phyloP scores from a whole-genome alignment of 805 yeast genomes.

The Soucietia sequanensis region DNA sequence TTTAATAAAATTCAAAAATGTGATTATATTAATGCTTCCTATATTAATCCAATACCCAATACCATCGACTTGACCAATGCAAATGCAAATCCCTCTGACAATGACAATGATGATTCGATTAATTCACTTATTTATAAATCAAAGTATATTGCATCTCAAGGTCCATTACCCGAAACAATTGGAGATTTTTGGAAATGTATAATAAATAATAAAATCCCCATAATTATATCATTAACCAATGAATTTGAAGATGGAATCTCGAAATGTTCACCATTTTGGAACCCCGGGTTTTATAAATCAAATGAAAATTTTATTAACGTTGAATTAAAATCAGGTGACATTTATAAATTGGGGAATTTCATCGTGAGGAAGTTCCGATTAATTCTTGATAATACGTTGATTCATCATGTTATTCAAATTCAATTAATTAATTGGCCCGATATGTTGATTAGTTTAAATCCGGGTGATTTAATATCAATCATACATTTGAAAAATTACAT shows the following conservation, averaged over 20 bases:
- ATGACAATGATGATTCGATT: background rate
- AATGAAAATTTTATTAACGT: conserved; percentile 23
- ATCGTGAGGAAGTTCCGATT: conserved; percentile 46
- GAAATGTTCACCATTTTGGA: conserved; percentile 83
- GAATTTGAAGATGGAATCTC: conserved; percentile 73
- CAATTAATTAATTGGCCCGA: conserved; percentile 85
- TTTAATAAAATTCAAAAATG: conserved; percentile 13
- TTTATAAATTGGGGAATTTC: conserved; percentile 13
- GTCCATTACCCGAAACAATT: conserved; percentile 73
- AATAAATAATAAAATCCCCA: conserved; percentile 56
- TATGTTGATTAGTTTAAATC: conserved; percentile 59
- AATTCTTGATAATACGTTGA: conserved; percentile 21
- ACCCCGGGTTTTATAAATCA: conserved; percentile 49
- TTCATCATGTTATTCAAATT: conserved; percentile 63
- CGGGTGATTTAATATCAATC: conserved; percentile 53
- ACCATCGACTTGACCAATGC: conserved; percentile 10
- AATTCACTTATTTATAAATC: conserved; percentile 3
- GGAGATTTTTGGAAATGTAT: conserved; percentile 86
- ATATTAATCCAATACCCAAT: conserved; percentile 29
- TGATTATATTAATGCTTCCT: conserved; percentile 84
- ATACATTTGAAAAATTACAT: conserved; percentile 30
- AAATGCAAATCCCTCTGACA: conserved; percentile 6
- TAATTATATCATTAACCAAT: conserved; percentile 74
- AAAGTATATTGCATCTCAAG: conserved; percentile 77
- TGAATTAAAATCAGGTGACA: conserved; percentile 10